Percentiles rank a stretch among this genome's conserved stretches.
phyloP scores from a whole-genome alignment of 73 alveolate genomes.

The Paramecium primaurelia region DNA sequence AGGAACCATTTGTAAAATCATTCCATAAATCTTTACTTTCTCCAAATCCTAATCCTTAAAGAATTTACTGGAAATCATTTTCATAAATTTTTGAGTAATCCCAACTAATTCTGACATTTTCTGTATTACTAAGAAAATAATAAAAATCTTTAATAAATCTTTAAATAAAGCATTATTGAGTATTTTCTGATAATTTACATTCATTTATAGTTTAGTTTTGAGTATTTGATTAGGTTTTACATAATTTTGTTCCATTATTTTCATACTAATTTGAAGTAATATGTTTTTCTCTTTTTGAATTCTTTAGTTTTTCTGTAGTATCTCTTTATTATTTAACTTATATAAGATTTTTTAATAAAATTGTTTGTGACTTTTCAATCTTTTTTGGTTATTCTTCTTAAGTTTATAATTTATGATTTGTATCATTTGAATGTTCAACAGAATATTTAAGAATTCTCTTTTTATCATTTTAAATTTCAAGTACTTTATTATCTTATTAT shows the following conservation, averaged over 20 bases:
- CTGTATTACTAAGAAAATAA: neutral
- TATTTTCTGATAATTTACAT: neutral
- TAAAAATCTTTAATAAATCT: neutral
- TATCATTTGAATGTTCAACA: neutral
- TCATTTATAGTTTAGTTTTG: neutral
- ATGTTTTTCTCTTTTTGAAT: neutral
- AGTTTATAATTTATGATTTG: neutral
- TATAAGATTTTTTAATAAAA: neutral
- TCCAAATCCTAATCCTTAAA: neutral
- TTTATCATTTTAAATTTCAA: neutral
- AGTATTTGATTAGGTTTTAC: neutral
- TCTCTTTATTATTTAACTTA: neutral
- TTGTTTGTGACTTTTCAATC: neutral
- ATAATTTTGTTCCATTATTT: neutral
- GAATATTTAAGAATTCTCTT: neutral
- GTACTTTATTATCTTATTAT: neutral
- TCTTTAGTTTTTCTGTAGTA: neutral
- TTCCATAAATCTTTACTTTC: neutral
- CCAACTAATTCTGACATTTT: neutral
- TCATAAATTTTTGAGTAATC: neutral
- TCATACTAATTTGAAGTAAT: neutral
- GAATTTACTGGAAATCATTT: neutral
- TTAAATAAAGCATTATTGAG: neutral
- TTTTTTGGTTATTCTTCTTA: neutral
- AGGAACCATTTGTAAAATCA: neutral